Evolutionary conservation across 768 basidiomycete species (phyloP).

Genomic region (Grammothele lineata): DNA sequence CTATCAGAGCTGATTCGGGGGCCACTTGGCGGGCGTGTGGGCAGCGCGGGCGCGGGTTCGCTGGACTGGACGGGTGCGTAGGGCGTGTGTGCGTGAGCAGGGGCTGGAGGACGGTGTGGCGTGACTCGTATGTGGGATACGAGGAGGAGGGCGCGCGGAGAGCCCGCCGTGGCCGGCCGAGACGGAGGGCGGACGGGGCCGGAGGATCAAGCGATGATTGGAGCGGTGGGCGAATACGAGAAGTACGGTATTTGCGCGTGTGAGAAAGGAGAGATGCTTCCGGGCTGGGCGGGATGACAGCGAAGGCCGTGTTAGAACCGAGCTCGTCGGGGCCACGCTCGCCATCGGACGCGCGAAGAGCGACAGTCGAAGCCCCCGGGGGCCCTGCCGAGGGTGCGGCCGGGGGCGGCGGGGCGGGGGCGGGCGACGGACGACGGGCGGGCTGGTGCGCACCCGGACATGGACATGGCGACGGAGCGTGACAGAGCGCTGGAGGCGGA

Average conservation of each 20-base stretch:
- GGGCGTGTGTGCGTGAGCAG: too few relatives aligned
- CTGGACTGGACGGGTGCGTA: neutral
- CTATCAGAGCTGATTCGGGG: constrained; percentile 11
- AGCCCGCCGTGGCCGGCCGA: neutral
- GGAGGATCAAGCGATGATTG: too few relatives aligned
- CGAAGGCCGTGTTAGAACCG: constrained; percentile 15
- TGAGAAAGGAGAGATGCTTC: too few relatives aligned
- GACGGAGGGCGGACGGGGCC: too few relatives aligned
- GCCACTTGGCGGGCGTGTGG: constrained; percentile 6
- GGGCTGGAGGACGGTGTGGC: too few relatives aligned
- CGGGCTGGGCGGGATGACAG: constrained; percentile 5
- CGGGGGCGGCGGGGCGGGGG: neutral
- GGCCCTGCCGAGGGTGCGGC: neutral
- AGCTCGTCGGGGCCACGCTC: constrained; percentile 7
- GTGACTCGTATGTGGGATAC: too few relatives aligned
- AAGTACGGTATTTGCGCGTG: too few relatives aligned
- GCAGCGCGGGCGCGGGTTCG: neutral
- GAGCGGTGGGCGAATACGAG: too few relatives aligned
- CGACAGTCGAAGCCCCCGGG: neutral
- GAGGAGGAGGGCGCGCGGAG: neutral
- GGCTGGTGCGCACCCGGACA: neutral
- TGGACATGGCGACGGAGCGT: neutral
- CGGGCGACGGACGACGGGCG: neutral
- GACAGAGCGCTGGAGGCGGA: too few relatives aligned
- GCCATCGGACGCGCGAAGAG: constrained; percentile 4